These are phyloP conservation scores for Oryza australiensis DNA, from an alignment of 176 grass and related monocot genomes.

Conservation along the genomic window DNA sequence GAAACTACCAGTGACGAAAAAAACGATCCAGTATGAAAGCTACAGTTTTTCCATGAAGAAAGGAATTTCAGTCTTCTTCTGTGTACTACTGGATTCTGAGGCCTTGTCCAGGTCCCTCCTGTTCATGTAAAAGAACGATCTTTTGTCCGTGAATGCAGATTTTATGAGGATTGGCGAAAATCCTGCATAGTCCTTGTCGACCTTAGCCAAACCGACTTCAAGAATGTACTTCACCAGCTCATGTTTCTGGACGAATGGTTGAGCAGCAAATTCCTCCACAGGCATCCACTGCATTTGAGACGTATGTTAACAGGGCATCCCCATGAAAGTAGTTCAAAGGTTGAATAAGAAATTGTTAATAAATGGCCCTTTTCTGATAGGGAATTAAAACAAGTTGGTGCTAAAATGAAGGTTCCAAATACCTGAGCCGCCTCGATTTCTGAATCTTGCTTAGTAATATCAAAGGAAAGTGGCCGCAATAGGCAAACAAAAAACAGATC, in stretches of 20 bases:
- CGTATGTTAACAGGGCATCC: background rate
- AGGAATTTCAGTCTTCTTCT: background rate
- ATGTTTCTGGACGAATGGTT: slow-evolving; percentile 83
- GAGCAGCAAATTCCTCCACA: slow-evolving; percentile 73
- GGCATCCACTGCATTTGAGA: slow-evolving; percentile 83
- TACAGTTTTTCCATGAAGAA: background rate
- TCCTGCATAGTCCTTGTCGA: slow-evolving; percentile 65
- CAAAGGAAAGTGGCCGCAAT: slow-evolving; percentile 68
- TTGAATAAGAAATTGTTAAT: background rate
- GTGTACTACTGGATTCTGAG: slow-evolving; percentile 28
- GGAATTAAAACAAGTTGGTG: background rate
- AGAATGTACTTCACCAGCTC: slow-evolving; percentile 80
- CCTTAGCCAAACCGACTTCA: slow-evolving; percentile 71
- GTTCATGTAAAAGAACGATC: slow-evolving; percentile 72
- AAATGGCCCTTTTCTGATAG: background rate
- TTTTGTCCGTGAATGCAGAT: slow-evolving; percentile 61
- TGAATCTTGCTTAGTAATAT: slow-evolving; percentile 83
- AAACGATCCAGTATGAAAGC: slow-evolving; percentile 16
- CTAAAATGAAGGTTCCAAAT: slow-evolving; percentile 26
- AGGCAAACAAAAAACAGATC: slow-evolving; percentile 93
- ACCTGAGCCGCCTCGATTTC: slow-evolving; percentile 91
- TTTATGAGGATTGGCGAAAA: slow-evolving; percentile 70
- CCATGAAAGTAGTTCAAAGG: background rate
- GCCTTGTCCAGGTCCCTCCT: slow-evolving; percentile 54
- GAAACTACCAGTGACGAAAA: background rate